Percentiles rank a stretch among this genome's conserved stretches.
Conservation (phyloP, 768 basidiomycete genomes). For the Podaxis sp. region DNA sequence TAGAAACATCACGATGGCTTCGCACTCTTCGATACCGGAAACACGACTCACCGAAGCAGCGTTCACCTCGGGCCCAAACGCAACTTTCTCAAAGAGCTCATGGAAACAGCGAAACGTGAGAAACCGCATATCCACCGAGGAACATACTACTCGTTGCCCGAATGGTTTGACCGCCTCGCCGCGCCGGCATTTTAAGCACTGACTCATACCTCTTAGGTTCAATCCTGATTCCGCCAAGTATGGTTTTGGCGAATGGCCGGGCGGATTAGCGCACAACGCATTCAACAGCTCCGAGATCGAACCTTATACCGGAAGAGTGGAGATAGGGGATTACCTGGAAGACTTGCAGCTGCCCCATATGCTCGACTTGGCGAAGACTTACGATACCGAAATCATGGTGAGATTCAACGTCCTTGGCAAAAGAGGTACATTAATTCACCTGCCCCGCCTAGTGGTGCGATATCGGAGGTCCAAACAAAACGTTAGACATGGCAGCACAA, state of each 20-base stretch:
- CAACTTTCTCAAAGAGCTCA: constrained; percentile 51
- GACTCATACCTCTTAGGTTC: constrained; percentile 37
- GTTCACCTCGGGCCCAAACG: constrained; percentile 49
- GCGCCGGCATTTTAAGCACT: not conserved
- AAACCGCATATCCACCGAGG: constrained; percentile 54
- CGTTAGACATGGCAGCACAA: constrained; percentile 41
- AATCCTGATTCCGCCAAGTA: constrained; percentile 53
- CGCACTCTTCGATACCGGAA: constrained; percentile 52
- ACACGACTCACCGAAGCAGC: constrained; percentile 51
- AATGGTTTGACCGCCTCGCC: constrained; percentile 37
- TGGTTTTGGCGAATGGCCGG: constrained; percentile 53
- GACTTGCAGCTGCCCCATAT: constrained; percentile 55
- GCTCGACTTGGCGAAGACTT: constrained; percentile 44
- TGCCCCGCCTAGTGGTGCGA: constrained; percentile 48
- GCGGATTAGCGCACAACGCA: constrained; percentile 51
- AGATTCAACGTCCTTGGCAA: not conserved
- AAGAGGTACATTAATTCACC: not conserved
- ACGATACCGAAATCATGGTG: constrained; percentile 58
- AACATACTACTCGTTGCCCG: constrained; percentile 58
- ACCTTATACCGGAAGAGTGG: constrained; percentile 50
- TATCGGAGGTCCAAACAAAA: constrained; percentile 51
- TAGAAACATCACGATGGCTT: constrained; percentile 68
- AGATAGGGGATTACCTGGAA: constrained; percentile 51
- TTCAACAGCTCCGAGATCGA: constrained; percentile 47
- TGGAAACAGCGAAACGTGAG: constrained; percentile 47